Base-by-base conservation (phyloP, 2,329 filamentous ascomycete species). In the Talaromyces sp. region DNA sequence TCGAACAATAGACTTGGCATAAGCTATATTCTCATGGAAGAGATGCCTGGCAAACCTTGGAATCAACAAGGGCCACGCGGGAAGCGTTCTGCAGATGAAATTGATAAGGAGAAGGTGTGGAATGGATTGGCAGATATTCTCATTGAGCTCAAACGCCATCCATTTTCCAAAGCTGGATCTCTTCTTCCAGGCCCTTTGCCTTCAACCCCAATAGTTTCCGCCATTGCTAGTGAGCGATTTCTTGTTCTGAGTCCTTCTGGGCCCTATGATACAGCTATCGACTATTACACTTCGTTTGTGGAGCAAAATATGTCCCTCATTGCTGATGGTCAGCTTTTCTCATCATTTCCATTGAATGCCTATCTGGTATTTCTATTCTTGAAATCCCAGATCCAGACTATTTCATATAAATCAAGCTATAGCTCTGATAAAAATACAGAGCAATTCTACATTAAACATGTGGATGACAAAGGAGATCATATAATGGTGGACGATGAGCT, bases 21-120 rank as follows among this genome's bases (percentile, higher is more conserved):
- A 30, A 54, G 56, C 49, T 57, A 57, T 55, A 40, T 57, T 4
- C 36, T 57, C 41, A 54, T 54, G 35, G 51, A 57, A 52, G 39
- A 54, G 39, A 52, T 57, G 39, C 14, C 51, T 19, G 51, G 45
- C 17, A 52, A 43, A 29, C 13, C 48, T 41, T 57, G 49, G 55
- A 43, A 52, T n/a, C 1, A 17, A 40, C 43, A 54, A 47, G 48
- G 51, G 4, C 48, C 55, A 13, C 35, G 13, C 14, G 55, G 45
- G 35, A 57, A 57, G 48, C 37, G 45, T 16, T 45, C 22, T 40
- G 51, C 49, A 13, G 51, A 55, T 47, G 36, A 54, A 4, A 36
- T 52, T 13, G 55, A 57, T 30, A 57, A 57, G 41, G 45, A 57
- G 29, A 57, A 39, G 24, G 19, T 54, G 2, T 52, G 47, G 51